phyloP scores from a whole-genome alignment of 75 land plant species.

The Picea sitchensis region DNA sequence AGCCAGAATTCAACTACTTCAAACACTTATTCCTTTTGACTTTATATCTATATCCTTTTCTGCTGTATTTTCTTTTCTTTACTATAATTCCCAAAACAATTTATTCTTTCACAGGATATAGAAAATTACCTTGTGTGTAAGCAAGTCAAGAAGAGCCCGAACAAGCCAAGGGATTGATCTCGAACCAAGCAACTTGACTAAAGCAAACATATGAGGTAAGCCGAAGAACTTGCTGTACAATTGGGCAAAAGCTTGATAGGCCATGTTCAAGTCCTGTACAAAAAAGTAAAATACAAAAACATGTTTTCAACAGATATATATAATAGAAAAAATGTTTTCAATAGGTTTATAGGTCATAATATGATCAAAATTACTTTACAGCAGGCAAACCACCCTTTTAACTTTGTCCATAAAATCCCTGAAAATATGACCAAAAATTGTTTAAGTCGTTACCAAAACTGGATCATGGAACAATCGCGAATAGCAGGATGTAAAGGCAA shows the following conservation, averaged over 20 bases:
- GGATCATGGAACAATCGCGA: not conserved
- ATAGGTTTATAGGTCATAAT: not conserved
- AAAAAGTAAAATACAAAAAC: not conserved
- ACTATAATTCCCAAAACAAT: no score
- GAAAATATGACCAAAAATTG: not conserved
- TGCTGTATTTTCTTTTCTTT: not conserved
- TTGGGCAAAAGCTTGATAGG: constrained; percentile 75
- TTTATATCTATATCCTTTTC: not conserved
- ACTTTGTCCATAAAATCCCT: no score
- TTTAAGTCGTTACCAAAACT: not conserved
- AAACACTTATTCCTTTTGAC: not conserved
- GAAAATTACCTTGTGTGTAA: constrained; percentile 73
- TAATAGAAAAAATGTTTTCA: not conserved
- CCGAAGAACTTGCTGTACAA: constrained; percentile 91
- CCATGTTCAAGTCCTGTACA: constrained; percentile 82
- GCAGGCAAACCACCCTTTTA: not conserved
- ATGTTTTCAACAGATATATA: not conserved
- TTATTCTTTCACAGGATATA: not conserved
- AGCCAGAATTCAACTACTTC: not conserved
- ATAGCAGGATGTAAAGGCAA: not conserved
- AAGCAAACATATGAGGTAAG: constrained; percentile 79
- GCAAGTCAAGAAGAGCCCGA: constrained; percentile 78
- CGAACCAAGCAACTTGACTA: constrained; percentile 82
- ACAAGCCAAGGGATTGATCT: constrained; percentile 96
- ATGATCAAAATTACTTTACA: not conserved